These are phyloP conservation scores for Apiospora arundinis DNA, from an alignment of 2,329 filamentous ascomycete species.

Conservation along the genomic window DNA sequence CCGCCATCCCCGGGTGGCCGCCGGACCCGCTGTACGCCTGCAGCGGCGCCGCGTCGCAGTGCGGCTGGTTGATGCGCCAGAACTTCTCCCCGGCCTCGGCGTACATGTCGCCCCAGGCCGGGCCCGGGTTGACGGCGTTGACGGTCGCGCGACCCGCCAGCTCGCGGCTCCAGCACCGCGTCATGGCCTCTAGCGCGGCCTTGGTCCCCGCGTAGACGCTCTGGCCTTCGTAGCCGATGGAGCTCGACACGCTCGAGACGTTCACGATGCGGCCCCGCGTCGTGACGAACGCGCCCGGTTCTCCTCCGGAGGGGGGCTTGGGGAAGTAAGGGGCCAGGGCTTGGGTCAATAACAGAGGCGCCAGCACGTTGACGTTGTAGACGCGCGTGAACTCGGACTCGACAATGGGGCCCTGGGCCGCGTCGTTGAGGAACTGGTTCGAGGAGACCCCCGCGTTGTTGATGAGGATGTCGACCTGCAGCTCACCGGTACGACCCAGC, in stretches of 20 bases:
- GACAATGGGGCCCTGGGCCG: conserved; percentile 43
- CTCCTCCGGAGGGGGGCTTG: conserved; percentile 27
- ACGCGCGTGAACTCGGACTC: conserved; percentile 63
- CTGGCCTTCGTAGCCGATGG: conserved; percentile 33
- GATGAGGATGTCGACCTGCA: conserved; percentile 67
- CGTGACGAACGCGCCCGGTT: not conserved
- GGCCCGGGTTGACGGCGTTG: conserved; percentile 38
- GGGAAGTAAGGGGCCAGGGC: conserved; percentile 32
- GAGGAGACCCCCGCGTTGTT: conserved; percentile 68
- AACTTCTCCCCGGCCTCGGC: conserved; percentile 22
- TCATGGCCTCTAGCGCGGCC: conserved; percentile 36
- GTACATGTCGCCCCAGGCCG: conserved; percentile 30
- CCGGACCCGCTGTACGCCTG: conserved; percentile 20
- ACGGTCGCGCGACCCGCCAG: conserved; percentile 34
- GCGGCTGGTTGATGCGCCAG: conserved; percentile 27
- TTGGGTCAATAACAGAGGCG: conserved; percentile 34
- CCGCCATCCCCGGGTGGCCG: not conserved
- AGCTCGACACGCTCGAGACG: conserved; percentile 36
- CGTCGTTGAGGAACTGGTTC: conserved; percentile 59
- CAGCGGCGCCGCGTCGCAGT: conserved; percentile 26
- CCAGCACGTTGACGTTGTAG: conserved; percentile 66
- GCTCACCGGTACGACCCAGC: not conserved
- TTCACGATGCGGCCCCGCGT: conserved; percentile 35
- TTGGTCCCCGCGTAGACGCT: conserved; percentile 38
- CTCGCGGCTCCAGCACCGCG: conserved; percentile 36